Percentiles rank a stretch among this genome's conserved stretches.
These are phyloP conservation scores for Agaricus subrufescens DNA, from an alignment of 768 basidiomycete species.

Conservation along the genomic window DNA sequence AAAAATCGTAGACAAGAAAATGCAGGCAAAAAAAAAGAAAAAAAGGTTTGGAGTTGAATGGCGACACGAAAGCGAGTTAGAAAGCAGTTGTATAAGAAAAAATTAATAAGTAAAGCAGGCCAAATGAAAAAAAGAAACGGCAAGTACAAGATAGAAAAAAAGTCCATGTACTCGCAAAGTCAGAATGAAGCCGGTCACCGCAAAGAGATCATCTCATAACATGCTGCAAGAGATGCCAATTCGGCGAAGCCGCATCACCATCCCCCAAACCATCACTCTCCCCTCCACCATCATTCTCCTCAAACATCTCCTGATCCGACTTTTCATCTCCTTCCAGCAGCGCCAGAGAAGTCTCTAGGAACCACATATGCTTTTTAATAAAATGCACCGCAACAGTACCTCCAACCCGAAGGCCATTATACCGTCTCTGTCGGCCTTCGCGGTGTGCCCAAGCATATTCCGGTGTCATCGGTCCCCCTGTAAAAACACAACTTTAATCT, in stretches of 20 bases:
- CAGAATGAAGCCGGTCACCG: background rate
- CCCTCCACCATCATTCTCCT: background rate
- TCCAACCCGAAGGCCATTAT: constrained; percentile 69
- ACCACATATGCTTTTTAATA: constrained; percentile 97
- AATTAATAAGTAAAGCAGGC: no score
- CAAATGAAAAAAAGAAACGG: no score
- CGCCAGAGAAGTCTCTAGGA: constrained; percentile 86
- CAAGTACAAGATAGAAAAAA: background rate
- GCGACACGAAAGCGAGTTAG: no score
- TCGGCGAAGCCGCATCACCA: background rate
- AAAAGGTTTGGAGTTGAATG: no score
- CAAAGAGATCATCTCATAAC: background rate
- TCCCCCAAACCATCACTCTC: background rate
- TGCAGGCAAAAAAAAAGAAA: no score
- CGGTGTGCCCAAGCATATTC: constrained; percentile 68
- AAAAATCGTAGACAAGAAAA: no score
- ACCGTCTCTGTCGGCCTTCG: constrained; percentile 63
- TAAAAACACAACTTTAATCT: background rate
- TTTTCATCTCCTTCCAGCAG: constrained; percentile 77
- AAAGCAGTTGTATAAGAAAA: no score
- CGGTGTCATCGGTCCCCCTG: constrained; percentile 55
- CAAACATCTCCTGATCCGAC: constrained; percentile 43
- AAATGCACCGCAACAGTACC: constrained; percentile 96
- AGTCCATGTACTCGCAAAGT: background rate
- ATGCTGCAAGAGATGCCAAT: constrained; percentile 1